These are phyloP conservation scores for Trifolium fragiferum DNA, from an alignment of 306 rosid genomes.

Conservation along the genomic window DNA sequence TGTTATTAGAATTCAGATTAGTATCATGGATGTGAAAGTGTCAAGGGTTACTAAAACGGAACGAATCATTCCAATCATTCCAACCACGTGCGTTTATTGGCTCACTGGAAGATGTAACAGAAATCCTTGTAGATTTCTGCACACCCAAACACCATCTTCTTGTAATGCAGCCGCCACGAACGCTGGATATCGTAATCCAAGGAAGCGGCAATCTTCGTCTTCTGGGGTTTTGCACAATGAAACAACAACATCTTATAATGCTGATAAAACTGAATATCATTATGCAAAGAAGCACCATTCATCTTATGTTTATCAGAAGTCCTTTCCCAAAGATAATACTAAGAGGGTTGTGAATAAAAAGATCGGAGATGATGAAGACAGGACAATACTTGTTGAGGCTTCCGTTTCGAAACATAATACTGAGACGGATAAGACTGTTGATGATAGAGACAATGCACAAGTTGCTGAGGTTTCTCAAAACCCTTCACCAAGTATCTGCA, in stretches of 20 bases:
- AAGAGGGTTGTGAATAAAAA: neutral
- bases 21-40: conserved; percentile 5
- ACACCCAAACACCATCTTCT: neutral
- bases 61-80: no score
- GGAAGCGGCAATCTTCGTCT: neutral
- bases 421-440: neutral
- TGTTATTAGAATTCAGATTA: neutral
- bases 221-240: neutral
- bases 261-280: no score
- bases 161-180: neutral
- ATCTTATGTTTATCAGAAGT: neutral
- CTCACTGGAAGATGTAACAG: conserved; percentile 37
- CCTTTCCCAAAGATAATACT: neutral
- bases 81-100: conserved; percentile 36
- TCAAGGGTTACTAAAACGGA: neutral
- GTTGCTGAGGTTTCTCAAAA: neutral
- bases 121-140: conserved; percentile 41
- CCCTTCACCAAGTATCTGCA: conserved; percentile 34
- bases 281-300: neutral
- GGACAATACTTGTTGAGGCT: neutral
- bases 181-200: neutral
- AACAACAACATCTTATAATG: neutral
- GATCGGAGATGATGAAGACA: neutral
- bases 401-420: neutral
- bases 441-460: neutral